Conservation (phyloP, 2,329 filamentous ascomycete genomes). For the Xylaria sp. region DNA sequence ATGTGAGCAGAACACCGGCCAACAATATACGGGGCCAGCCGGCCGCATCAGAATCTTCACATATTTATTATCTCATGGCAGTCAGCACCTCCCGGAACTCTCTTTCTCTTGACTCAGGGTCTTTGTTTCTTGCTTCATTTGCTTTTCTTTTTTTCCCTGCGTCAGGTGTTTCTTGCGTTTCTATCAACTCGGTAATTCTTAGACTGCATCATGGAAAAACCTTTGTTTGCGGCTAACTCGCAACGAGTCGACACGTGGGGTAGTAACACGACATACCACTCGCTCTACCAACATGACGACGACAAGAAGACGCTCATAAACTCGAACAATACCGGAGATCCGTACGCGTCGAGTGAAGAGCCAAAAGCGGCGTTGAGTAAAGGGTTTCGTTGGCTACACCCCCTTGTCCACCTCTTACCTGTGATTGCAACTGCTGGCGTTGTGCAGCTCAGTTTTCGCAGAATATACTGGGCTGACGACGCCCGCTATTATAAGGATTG, state of each 20-base stretch:
- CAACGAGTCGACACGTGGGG: neutral
- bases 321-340: neutral
- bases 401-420: slow-evolving; percentile 20
- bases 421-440: neutral
- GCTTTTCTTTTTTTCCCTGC: neutral
- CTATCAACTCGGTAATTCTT: neutral
- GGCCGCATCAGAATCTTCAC: no score
- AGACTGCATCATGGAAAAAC: neutral
- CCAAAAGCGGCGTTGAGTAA: slow-evolving; percentile 9
- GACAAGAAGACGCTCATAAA: neutral
- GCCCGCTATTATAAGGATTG: neutral
- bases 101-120: neutral
- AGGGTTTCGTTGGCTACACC: slow-evolving; percentile 6
- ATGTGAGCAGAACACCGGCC: no score
- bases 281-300: neutral
- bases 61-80: no score
- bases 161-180: neutral
- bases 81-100: no score
- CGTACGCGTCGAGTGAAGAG: neutral
- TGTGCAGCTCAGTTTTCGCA: slow-evolving; percentile 10
- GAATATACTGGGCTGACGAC: slow-evolving; percentile 17
- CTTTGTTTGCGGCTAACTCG: neutral
- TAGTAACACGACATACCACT: slow-evolving; percentile 5
- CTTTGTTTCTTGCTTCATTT: neutral
- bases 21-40: no score